Conservation (phyloP, 345 rosid genomes). For the Ricinus communis region DNA sequence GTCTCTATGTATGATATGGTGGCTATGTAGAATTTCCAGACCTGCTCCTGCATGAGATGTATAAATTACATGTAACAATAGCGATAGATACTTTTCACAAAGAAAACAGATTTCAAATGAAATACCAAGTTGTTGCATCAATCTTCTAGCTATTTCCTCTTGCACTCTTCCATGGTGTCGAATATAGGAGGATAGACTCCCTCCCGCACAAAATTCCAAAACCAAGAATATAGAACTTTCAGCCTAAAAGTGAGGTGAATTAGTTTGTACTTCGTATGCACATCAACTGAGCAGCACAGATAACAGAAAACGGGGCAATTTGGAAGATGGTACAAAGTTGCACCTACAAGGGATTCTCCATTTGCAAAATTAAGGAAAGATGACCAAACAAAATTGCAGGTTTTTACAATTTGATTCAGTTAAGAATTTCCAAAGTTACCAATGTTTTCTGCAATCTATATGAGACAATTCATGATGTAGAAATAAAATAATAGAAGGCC, state of each 20-base stretch:
- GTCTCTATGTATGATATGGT: constrained; percentile 59
- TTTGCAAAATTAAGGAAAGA: background rate
- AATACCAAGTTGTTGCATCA: constrained; percentile 65
- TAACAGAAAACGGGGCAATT: background rate
- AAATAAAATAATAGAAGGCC: too few relatives aligned
- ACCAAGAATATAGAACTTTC: constrained; percentile 43
- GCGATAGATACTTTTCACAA: background rate
- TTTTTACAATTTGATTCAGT: background rate
- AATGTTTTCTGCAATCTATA: too few relatives aligned
- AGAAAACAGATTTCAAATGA: background rate
- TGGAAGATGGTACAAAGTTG: background rate
- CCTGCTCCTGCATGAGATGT: constrained; percentile 45
- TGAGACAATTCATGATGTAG: too few relatives aligned
- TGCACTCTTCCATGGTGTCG: constrained; percentile 45
- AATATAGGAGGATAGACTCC: constrained; percentile 55
- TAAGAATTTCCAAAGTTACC: too few relatives aligned
- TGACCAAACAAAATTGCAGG: too few relatives aligned
- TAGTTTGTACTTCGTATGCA: background rate
- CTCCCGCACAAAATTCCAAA: constrained; percentile 63
- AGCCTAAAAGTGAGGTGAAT: constrained; percentile 35
- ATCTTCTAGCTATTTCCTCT: constrained; percentile 49
- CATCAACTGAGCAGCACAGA: constrained; percentile 1
- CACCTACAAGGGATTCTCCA: background rate
- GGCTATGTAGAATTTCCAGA: constrained; percentile 53
- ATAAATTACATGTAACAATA: background rate